Evolutionary conservation across 768 basidiomycete species (phyloP).

Genomic region (Tylopilus intermedius): DNA sequence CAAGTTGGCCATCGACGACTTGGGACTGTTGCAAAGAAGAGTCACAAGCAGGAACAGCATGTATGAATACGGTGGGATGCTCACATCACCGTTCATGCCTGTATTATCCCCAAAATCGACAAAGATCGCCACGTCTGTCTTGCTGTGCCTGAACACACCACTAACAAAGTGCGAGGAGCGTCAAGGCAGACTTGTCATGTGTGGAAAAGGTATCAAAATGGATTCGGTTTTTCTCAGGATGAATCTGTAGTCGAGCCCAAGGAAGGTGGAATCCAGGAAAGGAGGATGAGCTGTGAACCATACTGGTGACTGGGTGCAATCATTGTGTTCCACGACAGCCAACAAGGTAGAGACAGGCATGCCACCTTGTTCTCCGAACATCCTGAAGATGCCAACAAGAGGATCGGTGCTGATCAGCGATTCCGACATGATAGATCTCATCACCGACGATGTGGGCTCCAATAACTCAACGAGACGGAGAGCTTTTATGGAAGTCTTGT

Average conservation of each 20-base stretch:
- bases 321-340: constrained; percentile 69
- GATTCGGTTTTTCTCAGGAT: constrained; percentile 44
- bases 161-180: constrained; percentile 78
- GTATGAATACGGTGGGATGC: constrained; percentile 68
- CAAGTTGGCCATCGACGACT: constrained; percentile 62
- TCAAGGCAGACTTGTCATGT: constrained; percentile 46
- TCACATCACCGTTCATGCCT: constrained; percentile 53
- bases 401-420: constrained; percentile 67
- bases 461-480: constrained; percentile 88
- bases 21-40: constrained; percentile 58
- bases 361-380: constrained; percentile 68
- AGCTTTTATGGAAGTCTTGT: constrained; percentile 48
- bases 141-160: constrained; percentile 66
- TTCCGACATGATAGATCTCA: constrained; percentile 75
- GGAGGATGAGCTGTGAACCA: constrained; percentile 66
- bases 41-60: constrained; percentile 53
- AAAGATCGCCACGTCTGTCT: constrained; percentile 78
- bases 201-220: constrained; percentile 73
- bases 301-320: no score
- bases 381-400: constrained; percentile 66
- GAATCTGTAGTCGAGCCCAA: constrained; percentile 23
- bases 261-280: constrained; percentile 72
- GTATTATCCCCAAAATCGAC: constrained; percentile 57
- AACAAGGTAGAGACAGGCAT: constrained; percentile 65
- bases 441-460: constrained; percentile 80